phyloP scores from a whole-genome alignment of 805 yeast species.

The Monosporozyma aerobia region DNA sequence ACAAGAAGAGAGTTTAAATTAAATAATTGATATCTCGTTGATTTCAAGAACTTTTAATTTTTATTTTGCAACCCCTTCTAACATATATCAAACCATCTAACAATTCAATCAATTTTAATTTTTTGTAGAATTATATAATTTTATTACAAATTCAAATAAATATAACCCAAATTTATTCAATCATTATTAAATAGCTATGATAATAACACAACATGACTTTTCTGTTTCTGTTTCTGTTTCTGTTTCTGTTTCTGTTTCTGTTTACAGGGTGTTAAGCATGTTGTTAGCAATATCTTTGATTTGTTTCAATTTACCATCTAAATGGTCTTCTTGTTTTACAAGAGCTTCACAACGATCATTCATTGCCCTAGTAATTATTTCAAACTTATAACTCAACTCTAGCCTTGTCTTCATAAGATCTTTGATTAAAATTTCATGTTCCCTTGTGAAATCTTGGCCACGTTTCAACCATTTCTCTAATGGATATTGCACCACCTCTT shows the following conservation, averaged over 20 bases:
- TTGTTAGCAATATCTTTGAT: slow-evolving; percentile 38
- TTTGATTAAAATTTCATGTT: slow-evolving; percentile 30
- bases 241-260: not conserved
- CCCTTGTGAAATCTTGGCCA: slow-evolving; percentile 29
- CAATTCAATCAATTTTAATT: not conserved
- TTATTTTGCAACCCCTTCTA: not conserved
- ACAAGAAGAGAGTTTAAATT: slow-evolving; percentile 73
- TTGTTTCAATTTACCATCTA: slow-evolving; percentile 30
- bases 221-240: not conserved
- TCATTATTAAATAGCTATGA: not conserved
- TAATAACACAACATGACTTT: not conserved
- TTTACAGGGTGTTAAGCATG: slow-evolving; percentile 6
- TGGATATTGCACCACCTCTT: not conserved
- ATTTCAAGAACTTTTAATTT: not conserved
- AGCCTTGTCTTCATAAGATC: slow-evolving; percentile 32
- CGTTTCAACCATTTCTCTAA: slow-evolving; percentile 31
- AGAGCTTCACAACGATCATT: slow-evolving; percentile 31
- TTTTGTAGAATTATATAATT: slow-evolving; percentile 7
- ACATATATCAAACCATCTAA: not conserved
- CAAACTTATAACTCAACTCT: slow-evolving; percentile 33
- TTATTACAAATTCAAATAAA: slow-evolving; percentile 8
- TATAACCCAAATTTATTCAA: slow-evolving; percentile 2
- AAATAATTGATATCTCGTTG: not conserved
- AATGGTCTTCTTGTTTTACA: slow-evolving; percentile 24
- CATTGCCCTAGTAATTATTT: slow-evolving; percentile 31